A percentile compares a stretch with the other conserved stretches of the same genome.
These are phyloP conservation scores for Xylariaceae sp. DNA, from an alignment of 2,329 filamentous ascomycete genomes.

Conservation along the genomic window DNA sequence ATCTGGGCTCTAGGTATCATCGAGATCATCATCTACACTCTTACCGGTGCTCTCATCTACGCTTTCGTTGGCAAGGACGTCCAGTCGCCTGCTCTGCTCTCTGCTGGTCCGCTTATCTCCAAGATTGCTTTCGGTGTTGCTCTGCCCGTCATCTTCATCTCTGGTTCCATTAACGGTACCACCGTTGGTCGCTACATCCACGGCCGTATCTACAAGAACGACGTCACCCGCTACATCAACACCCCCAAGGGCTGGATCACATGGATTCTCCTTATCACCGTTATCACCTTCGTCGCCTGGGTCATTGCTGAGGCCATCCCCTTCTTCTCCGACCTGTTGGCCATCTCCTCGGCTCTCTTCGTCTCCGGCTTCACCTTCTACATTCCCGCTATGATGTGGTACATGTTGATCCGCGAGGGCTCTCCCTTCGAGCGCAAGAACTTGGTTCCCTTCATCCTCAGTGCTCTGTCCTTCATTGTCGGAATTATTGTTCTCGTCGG, in stretches of 20 bases:
- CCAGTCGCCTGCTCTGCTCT: slow-evolving; percentile 55
- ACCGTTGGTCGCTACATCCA: slow-evolving; percentile 42
- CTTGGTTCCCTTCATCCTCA: slow-evolving; percentile 22
- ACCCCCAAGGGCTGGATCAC: slow-evolving; percentile 32
- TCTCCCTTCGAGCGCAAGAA: slow-evolving; percentile 29
- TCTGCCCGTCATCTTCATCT: slow-evolving; percentile 58
- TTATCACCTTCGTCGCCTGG: slow-evolving; percentile 60
- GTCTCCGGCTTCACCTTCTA: slow-evolving; percentile 43
- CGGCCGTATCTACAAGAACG: slow-evolving; percentile 31
- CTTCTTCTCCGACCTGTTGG: slow-evolving; percentile 64
- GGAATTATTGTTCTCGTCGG: slow-evolving; percentile 31
- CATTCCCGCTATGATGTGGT: slow-evolving; percentile 35
- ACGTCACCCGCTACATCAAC: slow-evolving; percentile 32
- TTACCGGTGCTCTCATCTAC: slow-evolving; percentile 58
- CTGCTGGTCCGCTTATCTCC: slow-evolving; percentile 46
- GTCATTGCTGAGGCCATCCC: slow-evolving; percentile 69
- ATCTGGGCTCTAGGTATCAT: slow-evolving; percentile 50
- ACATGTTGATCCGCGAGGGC: slow-evolving; percentile 31
- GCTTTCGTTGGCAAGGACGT: slow-evolving; percentile 53
- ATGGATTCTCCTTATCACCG: slow-evolving; percentile 55
- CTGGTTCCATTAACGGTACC: slow-evolving; percentile 58
- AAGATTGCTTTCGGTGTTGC: slow-evolving; percentile 60
- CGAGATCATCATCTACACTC: slow-evolving; percentile 54
- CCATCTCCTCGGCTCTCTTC: slow-evolving; percentile 47
- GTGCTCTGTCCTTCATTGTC: slow-evolving; percentile 28